These are phyloP conservation scores for Pistacia integerrima DNA, from an alignment of 345 rosid species.

Conservation along the genomic window DNA sequence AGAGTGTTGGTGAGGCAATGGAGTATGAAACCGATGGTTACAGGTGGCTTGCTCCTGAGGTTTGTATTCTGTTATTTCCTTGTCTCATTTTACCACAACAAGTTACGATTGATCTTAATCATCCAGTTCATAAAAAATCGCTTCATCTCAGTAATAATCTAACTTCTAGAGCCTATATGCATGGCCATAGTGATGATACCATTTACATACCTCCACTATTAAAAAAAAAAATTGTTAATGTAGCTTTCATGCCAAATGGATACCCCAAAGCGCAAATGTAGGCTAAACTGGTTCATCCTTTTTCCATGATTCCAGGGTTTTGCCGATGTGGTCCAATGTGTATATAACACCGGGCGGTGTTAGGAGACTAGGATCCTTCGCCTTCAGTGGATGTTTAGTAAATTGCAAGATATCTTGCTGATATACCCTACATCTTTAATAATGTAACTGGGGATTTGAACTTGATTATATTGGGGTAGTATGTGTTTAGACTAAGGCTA, in stretches of 20 bases:
- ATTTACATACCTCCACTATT: background rate
- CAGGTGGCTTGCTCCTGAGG: conserved; percentile 99
- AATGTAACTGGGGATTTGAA: background rate
- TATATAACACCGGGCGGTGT: background rate
- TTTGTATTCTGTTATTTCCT: conserved; percentile 37
- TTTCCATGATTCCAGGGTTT: too few species aligned
- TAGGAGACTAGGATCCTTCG: background rate
- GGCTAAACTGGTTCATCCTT: background rate
- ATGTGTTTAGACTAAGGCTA: background rate
- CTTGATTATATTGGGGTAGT: background rate
- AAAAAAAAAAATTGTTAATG: background rate
- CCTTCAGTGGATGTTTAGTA: too few species aligned
- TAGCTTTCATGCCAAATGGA: background rate
- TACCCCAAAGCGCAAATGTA: background rate
- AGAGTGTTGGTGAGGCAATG: conserved; percentile 76
- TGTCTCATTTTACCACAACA: background rate
- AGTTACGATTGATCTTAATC: conserved; percentile 1
- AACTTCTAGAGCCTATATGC: conserved; percentile 21
- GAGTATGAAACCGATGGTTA: conserved; percentile 98
- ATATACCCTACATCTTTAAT: background rate
- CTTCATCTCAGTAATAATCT: background rate
- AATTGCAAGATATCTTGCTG: background rate
- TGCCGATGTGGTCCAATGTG: too few species aligned
- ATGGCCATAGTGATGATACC: conserved; percentile 1
- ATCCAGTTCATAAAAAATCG: background rate